phyloP scores from a whole-genome alignment of 2,329 filamentous ascomycete genomes.

The Aspergillus sp. region DNA sequence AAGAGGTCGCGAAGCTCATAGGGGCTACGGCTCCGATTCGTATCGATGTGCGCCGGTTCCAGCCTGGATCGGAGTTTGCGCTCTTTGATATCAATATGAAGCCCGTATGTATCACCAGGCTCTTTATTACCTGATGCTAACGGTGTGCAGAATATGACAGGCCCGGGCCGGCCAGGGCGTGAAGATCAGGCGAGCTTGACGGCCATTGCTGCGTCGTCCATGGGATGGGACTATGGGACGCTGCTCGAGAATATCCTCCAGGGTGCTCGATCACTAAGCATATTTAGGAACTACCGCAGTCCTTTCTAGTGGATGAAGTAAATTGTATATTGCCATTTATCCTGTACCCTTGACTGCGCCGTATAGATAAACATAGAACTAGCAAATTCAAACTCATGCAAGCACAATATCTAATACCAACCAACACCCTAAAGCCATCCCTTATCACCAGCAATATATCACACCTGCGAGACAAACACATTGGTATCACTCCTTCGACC shows the following conservation, averaged over 20 bases:
- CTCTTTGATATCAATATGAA: constrained; percentile 57
- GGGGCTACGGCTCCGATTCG: constrained; percentile 47
- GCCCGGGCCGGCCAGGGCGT: constrained; percentile 48
- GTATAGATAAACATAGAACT: no score
- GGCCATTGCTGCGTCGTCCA: constrained; percentile 42
- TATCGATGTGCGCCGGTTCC: constrained; percentile 48
- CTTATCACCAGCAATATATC: neutral
- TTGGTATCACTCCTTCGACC: neutral
- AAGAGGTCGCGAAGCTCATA: constrained; percentile 41
- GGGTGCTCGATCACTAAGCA: constrained; percentile 8
- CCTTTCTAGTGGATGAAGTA: constrained; percentile 3
- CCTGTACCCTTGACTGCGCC: no score
- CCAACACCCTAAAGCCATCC: no score
- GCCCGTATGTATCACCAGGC: constrained; percentile 36
- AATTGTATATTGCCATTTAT: no score
- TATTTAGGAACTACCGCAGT: constrained; percentile 13
- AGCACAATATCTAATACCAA: no score
- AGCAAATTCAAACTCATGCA: no score
- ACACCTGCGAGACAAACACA: neutral
- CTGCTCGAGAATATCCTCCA: constrained; percentile 40
- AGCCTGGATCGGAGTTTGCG: constrained; percentile 40
- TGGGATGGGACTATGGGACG: constrained; percentile 46
- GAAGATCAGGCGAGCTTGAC: constrained; percentile 52
- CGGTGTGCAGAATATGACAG: constrained; percentile 45
- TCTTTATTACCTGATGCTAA: neutral